Conservation (phyloP, 2,329 filamentous ascomycete species). For the Exophiala sp. region DNA sequence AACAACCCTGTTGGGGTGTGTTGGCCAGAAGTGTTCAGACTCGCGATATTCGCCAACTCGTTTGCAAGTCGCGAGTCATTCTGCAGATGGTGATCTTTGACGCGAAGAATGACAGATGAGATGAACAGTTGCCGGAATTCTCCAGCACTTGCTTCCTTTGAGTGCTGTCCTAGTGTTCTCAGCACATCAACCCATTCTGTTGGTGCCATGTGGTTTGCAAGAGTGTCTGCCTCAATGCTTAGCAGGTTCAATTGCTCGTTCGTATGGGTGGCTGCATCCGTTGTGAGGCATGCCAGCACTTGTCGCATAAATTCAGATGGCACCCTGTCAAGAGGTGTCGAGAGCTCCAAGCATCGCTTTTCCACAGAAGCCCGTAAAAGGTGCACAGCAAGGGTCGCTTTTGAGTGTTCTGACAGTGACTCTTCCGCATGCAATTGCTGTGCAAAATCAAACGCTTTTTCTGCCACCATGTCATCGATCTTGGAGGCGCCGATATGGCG, state of each 20-base stretch:
- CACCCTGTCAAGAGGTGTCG: background rate
- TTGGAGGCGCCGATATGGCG: no score
- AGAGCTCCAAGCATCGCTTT: constrained; percentile 1
- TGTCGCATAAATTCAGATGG: background rate
- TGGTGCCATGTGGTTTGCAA: constrained; percentile 1
- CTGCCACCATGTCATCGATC: background rate
- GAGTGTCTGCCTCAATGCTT: constrained; percentile 6
- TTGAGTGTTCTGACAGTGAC: background rate
- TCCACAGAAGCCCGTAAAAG: constrained; percentile 1
- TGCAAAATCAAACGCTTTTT: background rate
- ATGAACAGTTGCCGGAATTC: constrained; percentile 1
- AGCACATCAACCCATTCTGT: constrained; percentile 1
- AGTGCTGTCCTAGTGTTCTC: background rate
- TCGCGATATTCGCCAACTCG: constrained; percentile 34
- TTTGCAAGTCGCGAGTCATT: constrained; percentile 6
- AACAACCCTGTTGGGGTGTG: constrained; percentile 5
- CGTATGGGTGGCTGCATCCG: background rate
- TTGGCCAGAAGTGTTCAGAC: constrained; percentile 29
- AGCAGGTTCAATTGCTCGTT: constrained; percentile 5
- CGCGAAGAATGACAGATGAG: constrained; percentile 5
- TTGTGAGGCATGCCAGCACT: constrained; percentile 4
- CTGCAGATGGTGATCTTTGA: constrained; percentile 5
- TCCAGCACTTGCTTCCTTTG: background rate
- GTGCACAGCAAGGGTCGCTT: background rate
- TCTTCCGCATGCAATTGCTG: no score